Percentiles rank a stretch among this genome's conserved stretches.
phyloP scores from a whole-genome alignment of 2,329 filamentous ascomycete genomes.

The Amesomyces nigricolor region DNA sequence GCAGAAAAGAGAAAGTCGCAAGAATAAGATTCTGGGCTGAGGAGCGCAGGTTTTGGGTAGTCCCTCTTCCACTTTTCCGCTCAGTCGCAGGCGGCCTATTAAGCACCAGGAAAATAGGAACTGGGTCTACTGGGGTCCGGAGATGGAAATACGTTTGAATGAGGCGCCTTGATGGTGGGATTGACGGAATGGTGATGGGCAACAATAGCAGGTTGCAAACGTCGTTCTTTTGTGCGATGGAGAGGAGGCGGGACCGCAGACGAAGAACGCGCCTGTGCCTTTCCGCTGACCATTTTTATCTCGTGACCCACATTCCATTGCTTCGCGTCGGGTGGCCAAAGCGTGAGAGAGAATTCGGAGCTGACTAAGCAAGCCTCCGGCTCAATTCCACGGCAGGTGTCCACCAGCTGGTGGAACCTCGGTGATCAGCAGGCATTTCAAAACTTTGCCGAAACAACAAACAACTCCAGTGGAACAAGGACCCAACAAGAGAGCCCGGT shows the following conservation, averaged over 20 bases:
- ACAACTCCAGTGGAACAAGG: no score
- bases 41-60: conserved; percentile 7
- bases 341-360: no score
- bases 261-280: not conserved
- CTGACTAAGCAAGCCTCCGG: not conserved
- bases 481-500: no score
- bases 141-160: conserved; percentile 17
- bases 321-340: no score
- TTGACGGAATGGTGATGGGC: conserved; percentile 10
- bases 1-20: conserved; percentile 1
- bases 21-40: conserved; percentile 3
- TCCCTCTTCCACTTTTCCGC: conserved; percentile 4
- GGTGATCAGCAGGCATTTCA: no score
- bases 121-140: conserved; percentile 23
- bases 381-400: not conserved
- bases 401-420: no score
- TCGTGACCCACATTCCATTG: no score
- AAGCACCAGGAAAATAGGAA: conserved; percentile 6
- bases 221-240: conserved; percentile 12
- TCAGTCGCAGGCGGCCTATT: not conserved
- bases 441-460: no score
- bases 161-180: conserved; percentile 10
- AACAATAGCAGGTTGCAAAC: not conserved
- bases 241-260: conserved; percentile 2
- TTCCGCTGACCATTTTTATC: no score